These are phyloP conservation scores for Hawksworthiomyces lignivorus DNA, from an alignment of 2,329 filamentous ascomycete genomes.

Conservation along the genomic window DNA sequence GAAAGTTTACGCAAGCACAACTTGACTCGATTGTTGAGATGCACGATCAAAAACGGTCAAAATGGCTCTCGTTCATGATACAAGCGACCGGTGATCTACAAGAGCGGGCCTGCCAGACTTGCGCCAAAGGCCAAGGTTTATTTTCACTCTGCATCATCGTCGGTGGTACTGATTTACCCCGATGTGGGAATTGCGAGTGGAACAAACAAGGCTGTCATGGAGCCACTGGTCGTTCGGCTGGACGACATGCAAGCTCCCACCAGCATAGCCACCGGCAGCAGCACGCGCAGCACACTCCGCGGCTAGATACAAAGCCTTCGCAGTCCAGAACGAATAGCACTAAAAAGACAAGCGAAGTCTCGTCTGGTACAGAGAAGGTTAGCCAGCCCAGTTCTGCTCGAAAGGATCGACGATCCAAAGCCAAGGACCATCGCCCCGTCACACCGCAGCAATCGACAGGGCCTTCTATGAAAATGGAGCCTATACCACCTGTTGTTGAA, in stretches of 20 bases:
- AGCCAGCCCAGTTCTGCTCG: too few species aligned
- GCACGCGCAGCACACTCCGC: not conserved
- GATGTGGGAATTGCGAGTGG: conserved; percentile 47
- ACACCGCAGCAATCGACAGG: too few species aligned
- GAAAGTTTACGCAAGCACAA: conserved; percentile 32
- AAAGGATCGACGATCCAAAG: too few species aligned
- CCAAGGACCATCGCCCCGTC: too few species aligned
- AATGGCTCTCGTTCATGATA: conserved; percentile 42
- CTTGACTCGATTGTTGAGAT: conserved; percentile 35
- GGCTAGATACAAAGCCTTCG: too few species aligned
- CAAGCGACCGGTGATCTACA: conserved; percentile 40
- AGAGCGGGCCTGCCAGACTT: conserved; percentile 31
- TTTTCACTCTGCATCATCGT: conserved; percentile 39
- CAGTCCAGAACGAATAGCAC: too few species aligned
- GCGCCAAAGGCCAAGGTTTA: conserved; percentile 33
- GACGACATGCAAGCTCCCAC: too few species aligned
- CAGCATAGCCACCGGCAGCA: not conserved
- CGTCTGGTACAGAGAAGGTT: too few species aligned
- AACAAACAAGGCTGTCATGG: conserved; percentile 27
- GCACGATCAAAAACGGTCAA: conserved; percentile 29
- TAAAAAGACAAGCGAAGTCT: too few species aligned
- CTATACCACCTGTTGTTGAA: too few species aligned
- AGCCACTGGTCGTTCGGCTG: conserved; percentile 6
- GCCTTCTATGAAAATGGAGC: too few species aligned
- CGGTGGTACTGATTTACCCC: conserved; percentile 33